Conservation (phyloP, 2,329 filamentous ascomycete species). For the Penicillium janthinellum region DNA sequence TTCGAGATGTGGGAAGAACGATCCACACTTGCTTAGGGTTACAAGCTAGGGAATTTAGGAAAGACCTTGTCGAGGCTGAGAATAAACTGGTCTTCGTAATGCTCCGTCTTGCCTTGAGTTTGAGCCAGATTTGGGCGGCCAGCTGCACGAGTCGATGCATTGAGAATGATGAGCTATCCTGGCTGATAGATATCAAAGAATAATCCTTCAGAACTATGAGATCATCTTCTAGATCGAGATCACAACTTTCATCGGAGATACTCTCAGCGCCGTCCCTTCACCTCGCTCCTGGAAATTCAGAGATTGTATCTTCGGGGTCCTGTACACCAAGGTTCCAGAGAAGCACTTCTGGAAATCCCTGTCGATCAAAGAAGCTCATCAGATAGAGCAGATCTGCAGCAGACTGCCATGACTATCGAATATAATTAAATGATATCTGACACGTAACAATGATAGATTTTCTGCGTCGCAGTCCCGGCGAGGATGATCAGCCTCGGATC, state of each 20-base stretch:
- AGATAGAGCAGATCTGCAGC: too few species aligned
- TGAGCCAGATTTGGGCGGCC: slow-evolving; percentile 31
- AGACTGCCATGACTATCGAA: too few species aligned
- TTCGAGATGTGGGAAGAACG: background rate
- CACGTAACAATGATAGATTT: too few species aligned
- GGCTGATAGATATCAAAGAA: slow-evolving; percentile 11
- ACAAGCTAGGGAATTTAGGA: slow-evolving; percentile 9
- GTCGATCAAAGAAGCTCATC: too few species aligned
- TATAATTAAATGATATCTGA: too few species aligned
- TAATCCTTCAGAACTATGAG: background rate
- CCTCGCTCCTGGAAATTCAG: background rate
- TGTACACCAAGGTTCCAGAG: background rate
- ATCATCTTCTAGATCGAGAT: background rate
- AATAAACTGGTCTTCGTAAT: slow-evolving; percentile 27
- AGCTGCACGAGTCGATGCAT: slow-evolving; percentile 31
- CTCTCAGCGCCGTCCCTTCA: background rate
- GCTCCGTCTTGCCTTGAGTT: slow-evolving; percentile 20
- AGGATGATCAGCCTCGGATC: too few species aligned
- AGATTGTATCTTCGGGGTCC: background rate
- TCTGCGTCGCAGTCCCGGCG: too few species aligned
- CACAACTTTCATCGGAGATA: background rate
- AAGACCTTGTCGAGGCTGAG: background rate
- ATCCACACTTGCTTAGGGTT: slow-evolving; percentile 17
- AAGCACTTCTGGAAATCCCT: too few species aligned
- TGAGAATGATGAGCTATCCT: slow-evolving; percentile 15